phyloP scores from a whole-genome alignment of 1,284 basidiomycete species.

The Ustilago cynodontis region DNA sequence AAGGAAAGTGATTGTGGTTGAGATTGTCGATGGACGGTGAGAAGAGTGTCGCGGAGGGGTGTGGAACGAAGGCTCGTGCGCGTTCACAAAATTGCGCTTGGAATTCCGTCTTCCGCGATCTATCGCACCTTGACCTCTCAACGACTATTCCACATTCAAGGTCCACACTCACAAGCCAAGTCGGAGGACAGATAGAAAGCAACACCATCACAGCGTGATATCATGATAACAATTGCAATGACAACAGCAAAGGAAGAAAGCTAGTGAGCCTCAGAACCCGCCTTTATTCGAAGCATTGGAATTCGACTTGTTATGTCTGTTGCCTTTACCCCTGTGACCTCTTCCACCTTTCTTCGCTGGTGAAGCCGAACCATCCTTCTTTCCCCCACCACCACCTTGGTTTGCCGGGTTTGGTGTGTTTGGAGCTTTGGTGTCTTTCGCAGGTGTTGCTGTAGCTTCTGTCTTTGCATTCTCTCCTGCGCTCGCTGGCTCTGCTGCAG shows the following conservation, averaged over 20 bases:
- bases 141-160: too few species aligned
- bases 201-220: neutral
- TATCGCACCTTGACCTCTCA: too few species aligned
- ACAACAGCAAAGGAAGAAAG: neutral
- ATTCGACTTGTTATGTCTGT: slow-evolving; percentile 38
- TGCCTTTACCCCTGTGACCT: slow-evolving; percentile 28
- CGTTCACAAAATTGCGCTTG: neutral
- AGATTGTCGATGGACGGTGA: neutral
- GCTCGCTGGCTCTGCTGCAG: neutral
- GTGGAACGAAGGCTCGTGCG: slow-evolving; percentile 33
- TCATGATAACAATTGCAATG: neutral
- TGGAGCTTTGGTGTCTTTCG: slow-evolving; percentile 5
- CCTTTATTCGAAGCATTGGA: slow-evolving; percentile 25
- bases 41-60: neutral
- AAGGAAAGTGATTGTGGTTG: neutral
- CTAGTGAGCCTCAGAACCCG: slow-evolving; percentile 4
- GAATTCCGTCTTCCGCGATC: neutral
- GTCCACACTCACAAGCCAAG: too few species aligned
- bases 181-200: too few species aligned
- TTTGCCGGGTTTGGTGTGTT: slow-evolving; percentile 8
- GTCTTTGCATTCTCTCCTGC: neutral
- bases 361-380: slow-evolving; percentile 30
- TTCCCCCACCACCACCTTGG: slow-evolving; percentile 20
- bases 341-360: slow-evolving; percentile 20
- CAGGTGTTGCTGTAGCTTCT: neutral